Conservation (phyloP, 1,139 yeast species). For the Geotrichum histeridarum region DNA sequence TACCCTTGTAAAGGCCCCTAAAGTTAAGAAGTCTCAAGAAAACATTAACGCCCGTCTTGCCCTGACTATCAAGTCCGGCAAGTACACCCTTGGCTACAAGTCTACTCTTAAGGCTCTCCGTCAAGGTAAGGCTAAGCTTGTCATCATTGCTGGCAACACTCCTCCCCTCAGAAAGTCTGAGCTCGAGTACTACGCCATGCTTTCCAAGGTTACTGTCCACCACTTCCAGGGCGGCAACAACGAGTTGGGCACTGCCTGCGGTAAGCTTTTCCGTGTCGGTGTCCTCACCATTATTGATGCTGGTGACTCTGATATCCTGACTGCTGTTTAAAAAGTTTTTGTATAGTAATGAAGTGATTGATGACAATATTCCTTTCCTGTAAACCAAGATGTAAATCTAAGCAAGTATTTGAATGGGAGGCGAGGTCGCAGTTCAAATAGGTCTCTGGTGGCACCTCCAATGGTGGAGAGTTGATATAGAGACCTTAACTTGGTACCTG, state of each 20-base stretch:
- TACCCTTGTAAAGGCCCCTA: conserved; percentile 77
- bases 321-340: conserved; percentile 34
- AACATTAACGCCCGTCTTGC: conserved; percentile 98
- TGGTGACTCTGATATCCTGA: conserved; percentile 99
- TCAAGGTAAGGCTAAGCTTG: conserved; percentile 91
- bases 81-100: conserved; percentile 99
- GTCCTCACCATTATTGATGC: conserved; percentile 93
- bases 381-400: not conserved
- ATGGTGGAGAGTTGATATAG: too few species aligned
- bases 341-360: not conserved
- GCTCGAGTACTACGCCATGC: conserved; percentile 99
- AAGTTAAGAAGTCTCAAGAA: conserved; percentile 79
- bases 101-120: conserved; percentile 97
- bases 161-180: conserved; percentile 99
- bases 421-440: too few species aligned
- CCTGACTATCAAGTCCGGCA: conserved; percentile 98
- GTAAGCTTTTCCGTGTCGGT: conserved; percentile 99
- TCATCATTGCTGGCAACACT: conserved; percentile 98
- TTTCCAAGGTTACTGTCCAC: conserved; percentile 92
- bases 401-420: too few species aligned
- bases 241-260: conserved; percentile 99
- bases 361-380: not conserved
- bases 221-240: conserved; percentile 99
- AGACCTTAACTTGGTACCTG: too few species aligned
- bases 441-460: too few species aligned